Evolutionary conservation across 768 basidiomycete genomes (phyloP).

Genomic region (Lentinula aciculospora): DNA sequence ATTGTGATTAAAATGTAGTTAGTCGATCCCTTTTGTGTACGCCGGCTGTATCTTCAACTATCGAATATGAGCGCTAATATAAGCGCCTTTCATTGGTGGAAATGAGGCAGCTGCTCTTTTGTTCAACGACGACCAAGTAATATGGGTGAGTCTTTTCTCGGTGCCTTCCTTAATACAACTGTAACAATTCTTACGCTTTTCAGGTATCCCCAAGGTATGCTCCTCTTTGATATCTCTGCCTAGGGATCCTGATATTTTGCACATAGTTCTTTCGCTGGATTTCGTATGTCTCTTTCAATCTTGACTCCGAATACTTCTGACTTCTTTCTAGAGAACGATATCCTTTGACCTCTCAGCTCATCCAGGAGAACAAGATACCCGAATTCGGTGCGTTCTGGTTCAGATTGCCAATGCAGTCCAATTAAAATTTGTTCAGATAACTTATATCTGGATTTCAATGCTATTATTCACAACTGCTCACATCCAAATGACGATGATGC

Average conservation of each 20-base stretch:
- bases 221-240: not conserved
- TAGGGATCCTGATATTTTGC: conserved; percentile 11
- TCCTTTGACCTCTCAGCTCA: conserved; percentile 95
- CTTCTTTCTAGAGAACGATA: conserved; percentile 75
- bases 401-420: conserved; percentile 6
- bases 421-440: conserved; percentile 50
- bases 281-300: conserved; percentile 49
- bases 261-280: conserved; percentile 93
- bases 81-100: not conserved
- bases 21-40: too few species aligned
- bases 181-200: not conserved
- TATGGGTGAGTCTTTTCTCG: not conserved
- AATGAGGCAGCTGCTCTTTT: not conserved
- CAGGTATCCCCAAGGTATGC: conserved; percentile 65
- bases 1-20: too few species aligned
- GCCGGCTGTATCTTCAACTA: too few species aligned
- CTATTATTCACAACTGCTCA: conserved; percentile 88
- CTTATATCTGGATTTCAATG: conserved; percentile 92
- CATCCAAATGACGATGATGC: conserved; percentile 97
- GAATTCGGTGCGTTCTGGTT: conserved; percentile 71
- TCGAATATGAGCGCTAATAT: too few species aligned
- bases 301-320: conserved; percentile 10
- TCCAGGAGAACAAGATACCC: conserved; percentile 97
- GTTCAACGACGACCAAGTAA: not conserved
- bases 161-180: not conserved